Evolutionary conservation across 352 stramenopile species (phyloP), one percentile per base, ranked within the genome.

Genomic region (Sclerospora graminicola): DNA sequence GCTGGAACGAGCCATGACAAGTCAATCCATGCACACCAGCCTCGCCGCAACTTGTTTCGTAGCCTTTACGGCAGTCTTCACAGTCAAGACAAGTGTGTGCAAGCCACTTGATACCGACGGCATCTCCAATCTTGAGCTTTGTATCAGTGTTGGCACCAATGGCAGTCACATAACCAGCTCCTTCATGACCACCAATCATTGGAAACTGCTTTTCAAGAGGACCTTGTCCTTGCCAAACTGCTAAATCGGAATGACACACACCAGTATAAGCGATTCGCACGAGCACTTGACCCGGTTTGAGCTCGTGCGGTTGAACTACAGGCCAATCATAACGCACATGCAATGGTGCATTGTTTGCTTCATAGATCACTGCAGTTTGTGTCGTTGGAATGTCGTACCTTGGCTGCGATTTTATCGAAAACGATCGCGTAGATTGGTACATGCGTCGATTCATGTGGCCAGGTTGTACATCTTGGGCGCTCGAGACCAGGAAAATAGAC

Each of bases 101-200:
- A 13, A 73, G 47, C 58, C 57, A 71, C 38, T 73, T 73, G 46
- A 79, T 54, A 8, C 66, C 63, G 1, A 79, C 66, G 0, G 51
- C 37, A 20, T 80, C 68, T 1, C 68, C 68, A 11, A 80, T 37
- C 42, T 71, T 62, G 4, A 74, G 59, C 11, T 56, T 42, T 9
- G 62, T 67, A 13, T 48, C 43, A 0, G 60, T 77, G 41, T 77
- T 28, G 1, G 63, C 20, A n/a, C 62, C 70, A 20, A 79, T 69
- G 15, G 68, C 68, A 8, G 66, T 62, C 13, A 78, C 45, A 54
- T 71, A 73, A 9, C 66, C 66, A 5, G 66, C 51, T 19, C 66
- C 66, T 66, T 83, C 70, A 40, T 83, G 67, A 14, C 70, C 70
- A 24, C 66, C 67, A 8, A 83, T 60, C 10, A 66, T 48, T 0